phyloP scores from a whole-genome alignment of 1,284 basidiomycete species.

The Cryptococcus amylolentus region DNA sequence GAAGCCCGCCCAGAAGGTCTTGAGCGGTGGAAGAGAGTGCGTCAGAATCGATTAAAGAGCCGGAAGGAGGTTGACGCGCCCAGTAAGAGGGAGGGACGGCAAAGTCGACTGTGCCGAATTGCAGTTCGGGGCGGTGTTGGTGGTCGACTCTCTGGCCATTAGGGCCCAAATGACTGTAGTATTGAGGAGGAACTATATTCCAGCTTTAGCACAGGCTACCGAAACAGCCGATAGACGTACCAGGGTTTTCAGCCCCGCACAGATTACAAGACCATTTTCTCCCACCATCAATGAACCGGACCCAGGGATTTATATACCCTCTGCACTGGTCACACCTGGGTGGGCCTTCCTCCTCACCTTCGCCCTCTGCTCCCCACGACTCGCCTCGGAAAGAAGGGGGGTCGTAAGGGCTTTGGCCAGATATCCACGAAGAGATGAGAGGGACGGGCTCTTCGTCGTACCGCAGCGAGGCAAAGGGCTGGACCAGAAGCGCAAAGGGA shows the following conservation, averaged over 20 bases:
- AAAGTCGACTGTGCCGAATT: slow-evolving; percentile 90
- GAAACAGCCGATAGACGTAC: slow-evolving; percentile 52
- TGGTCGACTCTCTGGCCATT: slow-evolving; percentile 80
- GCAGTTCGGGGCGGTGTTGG: slow-evolving; percentile 77
- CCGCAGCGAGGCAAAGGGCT: slow-evolving; percentile 83
- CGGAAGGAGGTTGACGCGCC: slow-evolving; percentile 59
- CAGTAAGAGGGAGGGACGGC: slow-evolving; percentile 81
- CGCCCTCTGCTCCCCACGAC: not conserved
- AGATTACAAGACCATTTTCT: slow-evolving; percentile 90
- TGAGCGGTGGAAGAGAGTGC: slow-evolving; percentile 41
- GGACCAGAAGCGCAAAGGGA: slow-evolving; percentile 79
- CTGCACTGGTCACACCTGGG: slow-evolving; percentile 82
- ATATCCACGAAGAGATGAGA: slow-evolving; percentile 56
- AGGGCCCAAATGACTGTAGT: slow-evolving; percentile 81
- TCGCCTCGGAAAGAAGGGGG: slow-evolving; percentile 66
- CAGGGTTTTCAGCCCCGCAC: slow-evolving; percentile 75
- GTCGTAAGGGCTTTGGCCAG: slow-evolving; percentile 45
- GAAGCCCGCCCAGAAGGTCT: slow-evolving; percentile 44
- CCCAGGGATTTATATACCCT: slow-evolving; percentile 95
- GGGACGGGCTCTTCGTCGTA: slow-evolving; percentile 80
- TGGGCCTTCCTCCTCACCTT: slow-evolving; percentile 60
- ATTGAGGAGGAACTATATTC: slow-evolving; percentile 65
- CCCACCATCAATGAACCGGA: slow-evolving; percentile 78
- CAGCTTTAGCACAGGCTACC: not conserved
- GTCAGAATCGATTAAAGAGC: slow-evolving; percentile 53